Evolutionary conservation across 176 grass and related monocot species (phyloP), one percentile per base, ranked within the genome.

Genomic region (Oryza brachyantha): DNA sequence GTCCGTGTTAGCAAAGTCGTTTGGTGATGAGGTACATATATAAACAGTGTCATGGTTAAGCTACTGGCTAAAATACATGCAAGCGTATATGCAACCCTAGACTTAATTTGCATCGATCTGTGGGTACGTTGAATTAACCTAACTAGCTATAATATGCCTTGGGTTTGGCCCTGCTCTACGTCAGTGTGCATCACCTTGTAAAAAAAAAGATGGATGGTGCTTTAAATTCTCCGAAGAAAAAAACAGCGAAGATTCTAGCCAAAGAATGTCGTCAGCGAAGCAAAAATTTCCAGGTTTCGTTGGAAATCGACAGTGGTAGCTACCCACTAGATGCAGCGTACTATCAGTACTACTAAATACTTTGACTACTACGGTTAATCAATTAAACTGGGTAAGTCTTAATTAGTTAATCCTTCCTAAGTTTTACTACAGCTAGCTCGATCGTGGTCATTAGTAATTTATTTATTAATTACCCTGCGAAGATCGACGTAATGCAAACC

Each of bases 401-500:
- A n/a, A 6, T 16, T 10, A 45, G 21, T n/a, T 3, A 66, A 36
- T n/a, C 24, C 13, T 43, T 76, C 21, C 32, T 48, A 58, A 54
- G 43, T 32, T 80, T 80, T 36, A 29, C 52, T n/a, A n/a, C n/a
- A n/a, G n/a, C n/a, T n/a, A n/a, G n/a, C n/a, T n/a, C n/a, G n/a
- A n/a, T 40, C 21, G 31, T 6, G 45, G 68, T 81, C 6, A 31
- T 73, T 32, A 61, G 31, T 79, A 68, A 70, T 89, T 76, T 78
- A 64, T 76, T 78, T 78, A 64, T 76, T 78, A 64, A 78, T 98
- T 99, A 99, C 96, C 96, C 96, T 79, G 96, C 96, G 61, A 99
- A 88, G 63, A 99, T 95, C 11, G 96, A 99, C 17, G 96, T 99
- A 91, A 99, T 99, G 90, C 96, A 99, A 84, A 99, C 96, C 73